Conservation (phyloP, 78 protist species). For the Chrysochromulina tobinii region DNA sequence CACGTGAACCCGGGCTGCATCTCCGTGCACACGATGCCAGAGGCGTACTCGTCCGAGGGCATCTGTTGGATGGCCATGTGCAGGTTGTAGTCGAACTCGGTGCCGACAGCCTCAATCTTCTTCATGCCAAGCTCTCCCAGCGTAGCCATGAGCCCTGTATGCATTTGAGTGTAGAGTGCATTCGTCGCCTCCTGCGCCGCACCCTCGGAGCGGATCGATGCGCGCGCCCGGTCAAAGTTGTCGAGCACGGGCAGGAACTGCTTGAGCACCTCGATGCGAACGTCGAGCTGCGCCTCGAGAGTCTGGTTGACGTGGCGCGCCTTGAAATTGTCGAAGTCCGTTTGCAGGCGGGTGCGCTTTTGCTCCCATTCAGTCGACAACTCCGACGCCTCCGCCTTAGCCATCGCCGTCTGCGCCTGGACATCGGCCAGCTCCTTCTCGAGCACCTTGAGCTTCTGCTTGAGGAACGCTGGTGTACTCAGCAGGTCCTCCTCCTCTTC, state of each 20-base stretch:
- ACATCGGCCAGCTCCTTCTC: neutral
- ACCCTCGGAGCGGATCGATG: neutral
- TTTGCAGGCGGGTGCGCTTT: neutral
- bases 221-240: constrained; percentile 27
- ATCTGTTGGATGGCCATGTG: constrained; percentile 1
- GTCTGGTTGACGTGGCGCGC: neutral
- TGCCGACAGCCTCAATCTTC: neutral
- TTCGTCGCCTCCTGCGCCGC: neutral
- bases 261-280: neutral
- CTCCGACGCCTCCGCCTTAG: too few species aligned
- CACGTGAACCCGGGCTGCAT: neutral
- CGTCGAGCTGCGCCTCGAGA: neutral
- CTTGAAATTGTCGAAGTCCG: neutral
- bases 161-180: neutral
- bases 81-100: constrained; percentile 6
- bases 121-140: neutral
- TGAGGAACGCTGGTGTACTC: neutral
- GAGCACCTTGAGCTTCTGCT: constrained; percentile 14
- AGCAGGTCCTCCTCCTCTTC: constrained; percentile 2
- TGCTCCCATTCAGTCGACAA: neutral
- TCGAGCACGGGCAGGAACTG: neutral
- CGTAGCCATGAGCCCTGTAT: neutral
- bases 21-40: neutral
- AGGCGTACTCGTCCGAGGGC: neutral
- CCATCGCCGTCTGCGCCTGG: neutral